Percentiles rank a stretch among this genome's conserved stretches.
phyloP scores from a whole-genome alignment of 1,139 yeast genomes.

The Kurtzmaniella quercitrusa region DNA sequence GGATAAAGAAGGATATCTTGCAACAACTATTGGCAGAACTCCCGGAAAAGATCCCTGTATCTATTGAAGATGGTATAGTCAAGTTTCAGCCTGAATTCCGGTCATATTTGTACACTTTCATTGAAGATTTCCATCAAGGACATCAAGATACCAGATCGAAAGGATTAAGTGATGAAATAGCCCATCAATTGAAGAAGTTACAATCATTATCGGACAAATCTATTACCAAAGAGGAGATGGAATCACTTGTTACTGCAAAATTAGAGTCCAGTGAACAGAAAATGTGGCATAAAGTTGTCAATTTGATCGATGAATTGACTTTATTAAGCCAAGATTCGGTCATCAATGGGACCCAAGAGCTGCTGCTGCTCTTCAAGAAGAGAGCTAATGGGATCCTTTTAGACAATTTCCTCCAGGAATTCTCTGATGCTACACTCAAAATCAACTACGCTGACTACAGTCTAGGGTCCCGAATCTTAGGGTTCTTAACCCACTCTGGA shows the following conservation, averaged over 20 bases:
- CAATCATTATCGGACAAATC: not conserved
- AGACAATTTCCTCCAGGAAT: conserved; percentile 27
- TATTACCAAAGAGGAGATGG: conserved; percentile 16
- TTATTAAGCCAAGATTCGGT: conserved; percentile 4
- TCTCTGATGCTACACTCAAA: conserved; percentile 33
- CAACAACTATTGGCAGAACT: conserved; percentile 18
- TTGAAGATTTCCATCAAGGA: conserved; percentile 25
- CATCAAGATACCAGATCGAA: conserved; percentile 2
- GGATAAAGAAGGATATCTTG: conserved; percentile 18
- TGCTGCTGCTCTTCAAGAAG: conserved; percentile 7
- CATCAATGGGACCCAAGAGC: conserved; percentile 7
- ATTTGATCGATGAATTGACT: conserved; percentile 23
- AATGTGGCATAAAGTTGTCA: conserved; percentile 23
- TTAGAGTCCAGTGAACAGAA: conserved; percentile 21
- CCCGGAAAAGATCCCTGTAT: conserved; percentile 32
- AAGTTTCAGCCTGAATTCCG: conserved; percentile 40
- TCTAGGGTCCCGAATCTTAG: conserved; percentile 38
- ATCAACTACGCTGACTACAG: conserved; percentile 41
- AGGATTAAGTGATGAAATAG: conserved; percentile 3
- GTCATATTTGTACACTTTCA: conserved; percentile 30
- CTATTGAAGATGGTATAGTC: conserved; percentile 29
- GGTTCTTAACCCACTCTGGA: conserved; percentile 31
- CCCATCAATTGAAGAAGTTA: conserved; percentile 11
- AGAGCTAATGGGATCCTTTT: conserved; percentile 16
- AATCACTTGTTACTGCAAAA: conserved; percentile 17